Evolutionary conservation across 257 asterid genomes (phyloP), one percentile per base, ranked within the genome.

Genomic region (Nicotiana undulata): DNA sequence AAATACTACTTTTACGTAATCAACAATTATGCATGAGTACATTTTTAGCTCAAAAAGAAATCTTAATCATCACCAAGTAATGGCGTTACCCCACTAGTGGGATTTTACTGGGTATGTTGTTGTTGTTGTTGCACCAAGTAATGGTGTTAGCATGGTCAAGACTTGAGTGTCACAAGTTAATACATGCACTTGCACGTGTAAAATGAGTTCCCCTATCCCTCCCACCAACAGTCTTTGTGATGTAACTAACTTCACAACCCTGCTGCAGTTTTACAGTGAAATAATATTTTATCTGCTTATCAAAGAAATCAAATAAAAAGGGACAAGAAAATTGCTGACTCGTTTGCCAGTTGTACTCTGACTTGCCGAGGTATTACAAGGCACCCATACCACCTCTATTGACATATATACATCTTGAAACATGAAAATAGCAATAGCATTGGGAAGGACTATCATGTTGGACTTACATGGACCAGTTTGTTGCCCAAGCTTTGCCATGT

Each of bases 401-500:
- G 9, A 46, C 78, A 15, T 24, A 20, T 44, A 46, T 13, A 24
- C 60, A 46, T 72, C 40, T 46, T 46, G 78, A 72, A 72, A 72
- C 78, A 68, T 37, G 76, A 68, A 15, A 46, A 49, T 46, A 46
- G 37, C 24, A 46, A 72, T 46, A 72, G 56, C 60, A 46, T 81
- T 5, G 46, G 20, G 49, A 40, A 58, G n/a, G 53, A 81, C 31
- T 34, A 70, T 4, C 53, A n/a, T 22, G 63, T 85, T 58, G 53
- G 67, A 88, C 92, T 89, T 88, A 92, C 98, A 82, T 80, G 84
- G 78, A 81, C 84, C 91, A 88, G 85, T 82, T 84, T 84, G 93
- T 81, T 93, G 98, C 84, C 98, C 99, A 83, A 96, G 94, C 90
- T 91, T 94, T 80, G 97, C 95, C 97, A 96, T 96, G 89, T 96